Base-by-base conservation (phyloP, 768 basidiomycete species). In the Mrakia frigida region DNA sequence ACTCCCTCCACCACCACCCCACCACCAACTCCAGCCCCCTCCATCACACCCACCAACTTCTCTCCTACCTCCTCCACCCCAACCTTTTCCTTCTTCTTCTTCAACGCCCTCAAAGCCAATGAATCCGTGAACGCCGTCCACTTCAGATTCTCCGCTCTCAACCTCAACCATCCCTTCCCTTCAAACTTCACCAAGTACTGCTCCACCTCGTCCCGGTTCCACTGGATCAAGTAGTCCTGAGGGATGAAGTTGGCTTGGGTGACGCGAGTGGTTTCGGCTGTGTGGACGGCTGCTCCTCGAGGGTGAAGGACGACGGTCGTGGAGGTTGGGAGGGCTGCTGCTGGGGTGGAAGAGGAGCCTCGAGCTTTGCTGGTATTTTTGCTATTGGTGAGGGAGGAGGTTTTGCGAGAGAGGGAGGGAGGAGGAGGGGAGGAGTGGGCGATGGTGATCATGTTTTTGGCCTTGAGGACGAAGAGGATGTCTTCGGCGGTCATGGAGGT, bases 401-500 rank as follows among this genome's bases (percentile, higher is more conserved):
- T 23, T 10, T 39, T 39, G 65, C 46, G 46, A 50, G 35, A 9
- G 53, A 21, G 70, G 9, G 50, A 61, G 35, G 6, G 21, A 11
- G 18, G 68, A 11, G n/a, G 71, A 52, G 70, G 56, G 23, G 79
- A 76, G 9, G 78, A 59, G 35, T 77, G 79, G 65, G 78, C 80
- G 69, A 79, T 79, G 9, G 74, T 85, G 73, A 99, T 91, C 89
- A 94, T 91, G 78, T 87, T 86, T 80, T 90, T 89, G 65, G 90
- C 89, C 5, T 83, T 83, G 39, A 99, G 88, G 2, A 90, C 91
- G 77, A 87, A 86, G 82, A 88, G 90, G 71, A 94, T 87, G 81
- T 99, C 97, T 83, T 96, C 93, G 60, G 90, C 82, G 3, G 92
- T 97, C 90, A 99, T 94, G 0, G 92, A 90, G 0, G 95, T 98